A percentile compares a stretch with the other conserved stretches of the same genome.
phyloP scores from a whole-genome alignment of 805 yeast genomes.

The Spathaspora hagerdaliae region DNA sequence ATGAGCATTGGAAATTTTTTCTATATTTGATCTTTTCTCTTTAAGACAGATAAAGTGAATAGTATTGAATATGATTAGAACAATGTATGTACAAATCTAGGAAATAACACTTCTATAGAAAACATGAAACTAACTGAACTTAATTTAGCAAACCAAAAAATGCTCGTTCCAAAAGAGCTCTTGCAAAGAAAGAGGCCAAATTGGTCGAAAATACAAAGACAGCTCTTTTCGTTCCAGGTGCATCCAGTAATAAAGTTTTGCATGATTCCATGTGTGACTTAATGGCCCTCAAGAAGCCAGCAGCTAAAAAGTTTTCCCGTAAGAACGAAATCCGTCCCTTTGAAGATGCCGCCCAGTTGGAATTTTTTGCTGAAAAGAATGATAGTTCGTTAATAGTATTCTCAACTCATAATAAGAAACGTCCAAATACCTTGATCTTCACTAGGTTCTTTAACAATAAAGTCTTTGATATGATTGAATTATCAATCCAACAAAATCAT shows the following conservation, averaged over 20 bases:
- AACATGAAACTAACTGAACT: not conserved
- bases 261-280: slow-evolving; percentile 90
- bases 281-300: slow-evolving; percentile 87
- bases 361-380: slow-evolving; percentile 92
- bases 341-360: slow-evolving; percentile 81
- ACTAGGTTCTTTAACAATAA: slow-evolving; percentile 86
- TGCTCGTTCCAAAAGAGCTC: slow-evolving; percentile 92
- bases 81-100: slow-evolving; percentile 24
- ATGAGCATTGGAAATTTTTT: not conserved
- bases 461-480: slow-evolving; percentile 90
- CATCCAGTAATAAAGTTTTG: slow-evolving; percentile 68
- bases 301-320: slow-evolving; percentile 77
- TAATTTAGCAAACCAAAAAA: slow-evolving; percentile 67
- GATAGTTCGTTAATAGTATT: slow-evolving; percentile 83
- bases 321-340: slow-evolving; percentile 90
- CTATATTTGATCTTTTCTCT: not conserved
- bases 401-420: slow-evolving; percentile 77
- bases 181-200: slow-evolving; percentile 85
- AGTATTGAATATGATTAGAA: slow-evolving; percentile 26
- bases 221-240: slow-evolving; percentile 89
- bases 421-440: slow-evolving; percentile 88
- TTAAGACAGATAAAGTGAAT: not conserved
- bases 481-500: slow-evolving; percentile 59
- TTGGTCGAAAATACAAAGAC: slow-evolving; percentile 83
- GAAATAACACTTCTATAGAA: not conserved